Evolutionary conservation across 208 protist species (phyloP), one percentile per base, ranked within the genome.

Genomic region (Trypanosoma avium): DNA sequence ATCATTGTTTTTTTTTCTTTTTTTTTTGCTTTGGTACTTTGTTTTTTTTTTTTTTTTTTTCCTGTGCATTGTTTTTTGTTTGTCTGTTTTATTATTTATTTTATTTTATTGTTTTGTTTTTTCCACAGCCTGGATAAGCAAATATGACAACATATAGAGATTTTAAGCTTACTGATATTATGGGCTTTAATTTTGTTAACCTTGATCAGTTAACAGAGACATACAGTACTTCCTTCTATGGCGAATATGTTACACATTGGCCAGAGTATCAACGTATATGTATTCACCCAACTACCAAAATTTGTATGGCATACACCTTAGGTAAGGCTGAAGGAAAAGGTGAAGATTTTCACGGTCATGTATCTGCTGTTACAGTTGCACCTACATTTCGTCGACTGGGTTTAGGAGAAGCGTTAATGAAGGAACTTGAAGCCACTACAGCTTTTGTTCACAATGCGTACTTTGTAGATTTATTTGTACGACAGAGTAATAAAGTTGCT

Each of bases 391-490:
- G 98, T 29, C 90, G 98, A 1, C 71, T 99, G 0, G 97, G 96
- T 9, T 67, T 99, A 0, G 98, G 92, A 2, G 82, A 92, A 58
- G 78, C 81, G 6, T 77, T 99, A 15, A 99, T 99, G 98, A 71
- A 88, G 48, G 79, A 96, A 36, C 70, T 99, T 42, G 98, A 99
- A 67, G 66, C 93, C n/a, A 92, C 84, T 13, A 87, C 88, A 15
- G 67, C 66, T 38, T 53, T 75, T 24, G 76, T 94, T 32, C 86
- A 99, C 73, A 84, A 98, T 61, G 96, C 94, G 15, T 99, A 99
- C 73, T 99, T 99, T 91, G 98, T 99, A 0, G 99, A 99, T 74
- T 84, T 99, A 0, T 99, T 99, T 74, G 99, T 99, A 12, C 92
- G 98, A 29, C 83, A 90, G 60, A 98, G 97, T 48, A 99, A 99